Base-by-base conservation (phyloP, 371 early-diverging fungal species). In the Syncephalis plumigaleata region DNA sequence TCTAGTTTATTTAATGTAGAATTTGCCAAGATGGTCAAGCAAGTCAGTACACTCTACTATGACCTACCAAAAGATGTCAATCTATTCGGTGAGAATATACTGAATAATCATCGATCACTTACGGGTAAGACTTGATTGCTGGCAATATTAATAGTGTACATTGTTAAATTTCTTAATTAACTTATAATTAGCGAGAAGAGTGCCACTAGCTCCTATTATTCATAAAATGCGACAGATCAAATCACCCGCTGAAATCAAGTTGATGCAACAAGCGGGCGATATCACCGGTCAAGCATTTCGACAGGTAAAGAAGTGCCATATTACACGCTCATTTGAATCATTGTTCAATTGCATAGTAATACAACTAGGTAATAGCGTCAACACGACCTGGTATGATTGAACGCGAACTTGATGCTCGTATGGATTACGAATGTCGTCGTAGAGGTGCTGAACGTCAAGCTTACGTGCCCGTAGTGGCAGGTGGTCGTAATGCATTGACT, bases 391-490 rank as follows among this genome's bases (percentile, higher is more conserved):
- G 76, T 13, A 55, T 73, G 17, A 62, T 72, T 42, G 94, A 96
- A 56, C 73, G 79, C 26, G 75, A 81, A 40, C 54, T 96, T 27
- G 75, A 80, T 55, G 77, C 84, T 5, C 71, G 73, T 31, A 71
- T 90, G 47, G 91, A 89, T 45, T 83, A 73, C 55, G 73, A 83
- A 26, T 72, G 72, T 38, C 66, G 80, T 44, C 63, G 68, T 65
- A 61, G 71, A 31, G 87, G 85, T 0, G 76, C 82, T 0, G 72
- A 67, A 36, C 75, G 76, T n/a, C 63, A 87, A 25, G 88, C 91
- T 4, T 97, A 94, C 63, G 91, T 97, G 5, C 98, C 98, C 1
- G 98, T 97, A 0, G 87, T 94, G 21, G 95, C 92, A 2, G 75
- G 83, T 13, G 94, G 94, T n/a, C 68, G 70, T 22, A 90, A 91